phyloP scores from a whole-genome alignment of 352 stramenopile species.

The Vaucheria bursata region DNA sequence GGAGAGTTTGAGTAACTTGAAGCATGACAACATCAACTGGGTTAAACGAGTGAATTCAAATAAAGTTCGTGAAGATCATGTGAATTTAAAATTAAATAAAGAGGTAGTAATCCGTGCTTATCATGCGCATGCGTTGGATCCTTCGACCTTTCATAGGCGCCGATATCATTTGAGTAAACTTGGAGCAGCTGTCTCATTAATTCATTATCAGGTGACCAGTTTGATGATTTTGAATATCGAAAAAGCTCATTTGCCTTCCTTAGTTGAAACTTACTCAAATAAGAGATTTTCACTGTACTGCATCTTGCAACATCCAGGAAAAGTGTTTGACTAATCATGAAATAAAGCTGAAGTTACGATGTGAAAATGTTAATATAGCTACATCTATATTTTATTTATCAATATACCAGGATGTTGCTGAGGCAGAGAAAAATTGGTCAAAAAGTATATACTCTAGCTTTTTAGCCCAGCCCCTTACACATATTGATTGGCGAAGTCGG shows the following conservation, averaged over 20 bases:
- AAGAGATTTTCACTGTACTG: neutral
- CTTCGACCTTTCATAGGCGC: neutral
- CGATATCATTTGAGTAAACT: neutral
- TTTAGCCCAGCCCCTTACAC: neutral
- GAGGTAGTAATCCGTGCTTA: neutral
- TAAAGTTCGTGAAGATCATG: neutral
- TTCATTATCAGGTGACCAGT: neutral
- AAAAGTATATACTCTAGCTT: neutral
- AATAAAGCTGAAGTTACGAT: neutral
- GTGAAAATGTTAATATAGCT: neutral
- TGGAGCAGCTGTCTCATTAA: neutral
- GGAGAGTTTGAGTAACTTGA: neutral
- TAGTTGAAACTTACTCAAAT: neutral
- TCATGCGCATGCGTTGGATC: neutral
- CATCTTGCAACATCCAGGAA: neutral
- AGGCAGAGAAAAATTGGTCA: neutral
- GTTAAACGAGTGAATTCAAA: neutral
- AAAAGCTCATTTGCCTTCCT: neutral
- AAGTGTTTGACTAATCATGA: neutral
- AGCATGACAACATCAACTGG: neutral
- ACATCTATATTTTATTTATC: neutral
- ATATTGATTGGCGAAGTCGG: neutral
- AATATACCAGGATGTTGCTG: neutral
- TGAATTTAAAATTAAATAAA: neutral
- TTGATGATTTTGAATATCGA: neutral